A percentile compares a stretch with the other conserved stretches of the same genome.
phyloP scores from a whole-genome alignment of 1,139 yeast species.

The Lodderomyces metapsilosis region DNA sequence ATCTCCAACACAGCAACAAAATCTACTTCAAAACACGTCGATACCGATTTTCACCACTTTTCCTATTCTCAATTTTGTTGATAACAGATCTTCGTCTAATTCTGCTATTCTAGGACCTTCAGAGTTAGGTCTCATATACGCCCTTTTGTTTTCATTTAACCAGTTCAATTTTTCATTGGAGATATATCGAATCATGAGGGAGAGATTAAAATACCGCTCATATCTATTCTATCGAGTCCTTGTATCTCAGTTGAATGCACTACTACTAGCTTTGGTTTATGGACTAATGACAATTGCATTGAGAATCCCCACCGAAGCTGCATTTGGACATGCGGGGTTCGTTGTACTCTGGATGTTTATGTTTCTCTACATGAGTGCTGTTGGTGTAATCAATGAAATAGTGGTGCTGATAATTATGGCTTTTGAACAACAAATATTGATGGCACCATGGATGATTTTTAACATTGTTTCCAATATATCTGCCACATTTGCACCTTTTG shows the following conservation, averaged over 20 bases:
- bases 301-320: constrained; percentile 48
- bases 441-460: constrained; percentile 63
- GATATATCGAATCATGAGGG: constrained; percentile 24
- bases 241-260: constrained; percentile 46
- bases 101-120: constrained; percentile 31
- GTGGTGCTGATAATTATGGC: constrained; percentile 47
- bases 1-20: constrained; percentile 14
- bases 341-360: constrained; percentile 63
- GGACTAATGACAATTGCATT: constrained; percentile 61
- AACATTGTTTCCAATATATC: constrained; percentile 62
- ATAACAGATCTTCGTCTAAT: constrained; percentile 22
- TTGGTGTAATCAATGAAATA: constrained; percentile 65
- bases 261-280: constrained; percentile 54
- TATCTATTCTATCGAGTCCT: constrained; percentile 49
- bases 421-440: constrained; percentile 40
- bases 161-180: constrained; percentile 28
- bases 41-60: constrained; percentile 20
- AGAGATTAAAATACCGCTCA: constrained; percentile 38
- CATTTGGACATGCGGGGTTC: constrained; percentile 64
- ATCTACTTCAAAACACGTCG: constrained; percentile 18
- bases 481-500: constrained; percentile 61
- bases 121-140: constrained; percentile 34
- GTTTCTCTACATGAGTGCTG: constrained; percentile 57
- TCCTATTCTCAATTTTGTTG: constrained; percentile 21
- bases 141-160: constrained; percentile 34